Conservation (phyloP, 1,139 yeast genomes). For the Groenewaldozyma auringiensis region DNA sequence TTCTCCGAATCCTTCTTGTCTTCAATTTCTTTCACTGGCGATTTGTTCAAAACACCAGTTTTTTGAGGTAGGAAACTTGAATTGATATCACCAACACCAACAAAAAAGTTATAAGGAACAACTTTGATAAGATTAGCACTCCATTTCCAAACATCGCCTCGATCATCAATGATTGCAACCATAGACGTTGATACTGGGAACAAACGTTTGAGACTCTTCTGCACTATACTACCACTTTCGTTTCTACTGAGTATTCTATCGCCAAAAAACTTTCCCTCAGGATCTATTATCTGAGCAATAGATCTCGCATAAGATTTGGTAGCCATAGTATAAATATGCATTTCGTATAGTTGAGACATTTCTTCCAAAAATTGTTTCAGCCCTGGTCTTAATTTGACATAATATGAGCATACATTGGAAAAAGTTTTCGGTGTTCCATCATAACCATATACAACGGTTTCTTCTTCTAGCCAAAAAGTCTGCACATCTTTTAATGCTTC, state of each 20-base stretch:
- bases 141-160: slow-evolving; percentile 99
- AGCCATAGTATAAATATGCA: slow-evolving; percentile 99
- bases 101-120: slow-evolving; percentile 91
- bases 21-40: slow-evolving; percentile 9
- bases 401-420: slow-evolving; percentile 62
- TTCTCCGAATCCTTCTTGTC: slow-evolving; percentile 19
- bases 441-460: slow-evolving; percentile 2
- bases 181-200: slow-evolving; percentile 95
- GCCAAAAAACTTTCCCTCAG: slow-evolving; percentile 77
- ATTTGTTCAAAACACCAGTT: slow-evolving; percentile 37
- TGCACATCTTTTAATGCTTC: slow-evolving; percentile 76
- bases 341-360: slow-evolving; percentile 62
- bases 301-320: slow-evolving; percentile 88
- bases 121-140: slow-evolving; percentile 84
- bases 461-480: slow-evolving; percentile 67
- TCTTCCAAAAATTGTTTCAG: slow-evolving; percentile 59
- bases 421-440: slow-evolving; percentile 7
- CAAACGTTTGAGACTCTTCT: slow-evolving; percentile 75
- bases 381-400: slow-evolving; percentile 89
- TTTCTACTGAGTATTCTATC: slow-evolving; percentile 89
- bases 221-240: slow-evolving; percentile 89
- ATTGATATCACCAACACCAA: slow-evolving; percentile 96
- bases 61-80: slow-evolving; percentile 85
- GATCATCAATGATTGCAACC: slow-evolving; percentile 94
- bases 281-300: slow-evolving; percentile 87